phyloP scores from a whole-genome alignment of 1,284 basidiomycete genomes.

The Peniophora sp. region DNA sequence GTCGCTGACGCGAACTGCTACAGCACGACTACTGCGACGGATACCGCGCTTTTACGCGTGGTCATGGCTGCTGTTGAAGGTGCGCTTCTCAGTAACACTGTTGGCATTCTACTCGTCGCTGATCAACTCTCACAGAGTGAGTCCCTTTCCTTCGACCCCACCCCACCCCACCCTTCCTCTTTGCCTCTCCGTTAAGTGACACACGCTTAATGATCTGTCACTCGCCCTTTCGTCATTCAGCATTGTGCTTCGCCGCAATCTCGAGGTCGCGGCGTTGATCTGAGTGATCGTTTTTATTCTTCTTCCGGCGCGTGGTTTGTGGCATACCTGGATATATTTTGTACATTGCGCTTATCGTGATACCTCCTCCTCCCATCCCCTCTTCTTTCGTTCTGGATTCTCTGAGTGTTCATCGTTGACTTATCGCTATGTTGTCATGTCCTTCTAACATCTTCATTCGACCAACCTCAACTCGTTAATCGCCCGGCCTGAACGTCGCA shows the following conservation, averaged over 20 bases:
- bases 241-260: conserved; percentile 36
- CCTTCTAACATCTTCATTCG: not conserved
- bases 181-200: not conserved
- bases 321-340: not conserved
- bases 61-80: conserved; percentile 94
- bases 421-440: conserved; percentile 5
- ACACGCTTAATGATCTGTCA: not conserved
- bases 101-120: conserved; percentile 10
- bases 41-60: conserved; percentile 84
- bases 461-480: not conserved
- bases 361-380: not conserved
- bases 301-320: conserved; percentile 8
- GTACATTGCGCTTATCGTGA: not conserved
- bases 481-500: conserved; percentile 5
- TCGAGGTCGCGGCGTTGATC: conserved; percentile 36
- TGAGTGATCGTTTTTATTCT: conserved; percentile 16
- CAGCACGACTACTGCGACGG: conserved; percentile 89
- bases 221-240: conserved; percentile 20
- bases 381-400: not conserved
- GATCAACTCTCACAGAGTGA: conserved; percentile 52
- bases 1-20: conserved; percentile 3
- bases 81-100: conserved; percentile 24
- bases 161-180: conserved; percentile 12
- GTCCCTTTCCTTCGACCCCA: conserved; percentile 29
- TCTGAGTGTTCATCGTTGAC: conserved; percentile 4